Percentiles rank a stretch among this genome's conserved stretches.
phyloP scores from a whole-genome alignment of 129 eudicot genomes.

The Silybum marianum region DNA sequence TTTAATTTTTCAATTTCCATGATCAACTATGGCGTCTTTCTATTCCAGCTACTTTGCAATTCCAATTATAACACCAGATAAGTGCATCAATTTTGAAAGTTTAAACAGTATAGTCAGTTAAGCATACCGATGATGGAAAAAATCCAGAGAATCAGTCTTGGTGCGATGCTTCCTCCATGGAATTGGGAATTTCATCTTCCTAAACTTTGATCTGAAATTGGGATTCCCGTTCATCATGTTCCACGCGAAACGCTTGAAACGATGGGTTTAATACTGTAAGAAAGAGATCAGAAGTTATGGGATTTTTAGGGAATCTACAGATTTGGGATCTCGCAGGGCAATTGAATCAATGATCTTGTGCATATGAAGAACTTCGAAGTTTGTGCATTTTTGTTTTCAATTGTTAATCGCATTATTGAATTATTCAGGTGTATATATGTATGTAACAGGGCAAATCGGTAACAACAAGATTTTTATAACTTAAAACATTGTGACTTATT shows the following conservation, averaged over 20 bases:
- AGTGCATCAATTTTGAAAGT: not conserved
- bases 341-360: not conserved
- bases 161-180: conserved; percentile 28
- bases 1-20: not conserved
- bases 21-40: not conserved
- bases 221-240: conserved; percentile 39
- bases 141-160: conserved; percentile 22
- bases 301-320: not conserved
- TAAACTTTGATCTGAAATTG: conserved; percentile 24
- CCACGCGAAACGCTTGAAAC: conserved; percentile 17
- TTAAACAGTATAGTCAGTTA: conserved; percentile 8
- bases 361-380: not conserved
- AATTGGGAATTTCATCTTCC: conserved; percentile 30
- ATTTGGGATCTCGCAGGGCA: conserved; percentile 32
- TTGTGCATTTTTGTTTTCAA: not conserved
- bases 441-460: too few relatives aligned
- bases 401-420: too few relatives aligned
- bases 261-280: not conserved
- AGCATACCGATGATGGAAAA: conserved; percentile 14
- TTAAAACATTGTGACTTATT: too few relatives aligned
- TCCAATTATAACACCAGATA: not conserved
- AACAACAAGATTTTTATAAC: too few relatives aligned
- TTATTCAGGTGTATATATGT: too few relatives aligned
- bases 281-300: not conserved
- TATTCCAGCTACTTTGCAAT: not conserved